These are phyloP conservation scores for Keithomyces neogunnii DNA, from an alignment of 2,329 filamentous ascomycete species.

Conservation along the genomic window DNA sequence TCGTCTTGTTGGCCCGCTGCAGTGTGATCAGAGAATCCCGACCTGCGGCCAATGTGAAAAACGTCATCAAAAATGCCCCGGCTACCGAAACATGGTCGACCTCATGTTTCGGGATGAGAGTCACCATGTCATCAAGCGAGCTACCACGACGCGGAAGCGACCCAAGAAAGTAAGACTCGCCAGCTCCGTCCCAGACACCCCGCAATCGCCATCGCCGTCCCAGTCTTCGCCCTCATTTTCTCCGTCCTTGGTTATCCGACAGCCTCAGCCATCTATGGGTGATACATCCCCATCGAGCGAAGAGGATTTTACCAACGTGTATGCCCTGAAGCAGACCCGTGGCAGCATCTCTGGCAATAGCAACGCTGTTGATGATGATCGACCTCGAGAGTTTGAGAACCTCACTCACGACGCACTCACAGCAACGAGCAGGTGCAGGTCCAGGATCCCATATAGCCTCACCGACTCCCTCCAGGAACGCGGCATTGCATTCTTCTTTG, in stretches of 20 bases:
- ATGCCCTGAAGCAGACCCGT: background rate
- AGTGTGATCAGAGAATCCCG: slow-evolving; percentile 46
- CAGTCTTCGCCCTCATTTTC: slow-evolving; percentile 3
- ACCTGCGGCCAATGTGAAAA: slow-evolving; percentile 48
- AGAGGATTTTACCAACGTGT: background rate
- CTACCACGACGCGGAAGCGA: slow-evolving; percentile 24
- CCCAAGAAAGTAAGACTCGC: slow-evolving; percentile 14
- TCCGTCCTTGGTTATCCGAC: slow-evolving; percentile 2
- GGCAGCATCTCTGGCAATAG: background rate
- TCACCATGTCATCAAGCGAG: slow-evolving; percentile 45
- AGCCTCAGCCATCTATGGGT: slow-evolving; percentile 3
- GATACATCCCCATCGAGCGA: slow-evolving; percentile 3
- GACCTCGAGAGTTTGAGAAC: background rate
- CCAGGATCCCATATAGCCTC: slow-evolving; percentile 9
- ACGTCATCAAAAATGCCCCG: slow-evolving; percentile 41
- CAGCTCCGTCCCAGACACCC: background rate
- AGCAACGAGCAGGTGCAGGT: background rate
- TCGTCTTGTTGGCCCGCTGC: background rate
- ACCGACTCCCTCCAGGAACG: slow-evolving; percentile 29
- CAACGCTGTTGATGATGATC: background rate
- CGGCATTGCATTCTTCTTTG: slow-evolving; percentile 42
- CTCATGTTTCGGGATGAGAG: slow-evolving; percentile 52
- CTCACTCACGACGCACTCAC: background rate
- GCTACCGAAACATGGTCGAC: slow-evolving; percentile 46
- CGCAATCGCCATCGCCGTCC: slow-evolving; percentile 1